Conservation (phyloP, 305 asterid genomes). For the Plantago lanceolata region DNA sequence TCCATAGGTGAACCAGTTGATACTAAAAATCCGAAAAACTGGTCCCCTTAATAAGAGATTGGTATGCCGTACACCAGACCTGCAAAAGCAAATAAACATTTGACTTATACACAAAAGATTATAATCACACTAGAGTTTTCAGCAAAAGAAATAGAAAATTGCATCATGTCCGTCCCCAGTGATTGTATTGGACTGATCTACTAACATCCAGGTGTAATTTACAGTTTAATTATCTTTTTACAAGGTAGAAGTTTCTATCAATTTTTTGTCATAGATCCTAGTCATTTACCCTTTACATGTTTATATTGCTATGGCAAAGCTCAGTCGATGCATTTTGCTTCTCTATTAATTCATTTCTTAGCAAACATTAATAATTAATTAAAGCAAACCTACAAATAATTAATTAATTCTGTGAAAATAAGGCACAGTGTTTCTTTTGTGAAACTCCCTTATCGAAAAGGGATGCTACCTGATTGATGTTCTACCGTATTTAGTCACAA, state of each 20-base stretch:
- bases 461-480: not conserved
- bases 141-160: no score
- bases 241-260: not conserved
- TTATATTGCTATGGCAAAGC: not conserved
- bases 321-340: not conserved
- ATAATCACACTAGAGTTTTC: not conserved
- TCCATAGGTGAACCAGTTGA: conserved; percentile 99
- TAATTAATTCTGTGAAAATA: not conserved
- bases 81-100: conserved; percentile 32
- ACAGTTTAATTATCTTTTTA: conserved; percentile 8
- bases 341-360: not conserved
- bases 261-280: not conserved
- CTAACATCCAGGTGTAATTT: not conserved
- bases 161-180: not conserved
- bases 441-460: not conserved
- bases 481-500: not conserved
- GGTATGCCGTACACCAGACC: conserved; percentile 98
- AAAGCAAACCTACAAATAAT: not conserved
- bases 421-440: not conserved
- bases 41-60: conserved; percentile 80
- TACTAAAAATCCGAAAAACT: conserved; percentile 82
- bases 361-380: not conserved
- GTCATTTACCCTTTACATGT: not conserved
- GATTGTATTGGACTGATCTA: not conserved
- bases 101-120: not conserved